These are phyloP conservation scores for Arctium minus DNA, from an alignment of 129 eudicot genomes.

Conservation along the genomic window DNA sequence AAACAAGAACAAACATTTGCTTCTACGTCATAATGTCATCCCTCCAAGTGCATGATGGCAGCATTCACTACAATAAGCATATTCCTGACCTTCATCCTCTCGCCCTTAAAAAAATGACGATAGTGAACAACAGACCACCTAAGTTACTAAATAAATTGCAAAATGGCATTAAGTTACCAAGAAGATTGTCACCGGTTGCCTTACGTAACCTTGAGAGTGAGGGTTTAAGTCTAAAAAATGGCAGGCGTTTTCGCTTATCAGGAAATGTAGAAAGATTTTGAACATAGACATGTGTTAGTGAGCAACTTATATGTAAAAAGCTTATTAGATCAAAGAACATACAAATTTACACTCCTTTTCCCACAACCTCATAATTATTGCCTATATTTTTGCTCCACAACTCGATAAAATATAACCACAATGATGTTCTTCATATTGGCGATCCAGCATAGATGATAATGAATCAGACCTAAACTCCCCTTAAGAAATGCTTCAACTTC, in stretches of 20 bases:
- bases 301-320: background rate
- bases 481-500: background rate
- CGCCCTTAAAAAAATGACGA: no score
- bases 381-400: background rate
- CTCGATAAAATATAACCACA: background rate
- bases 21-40: background rate
- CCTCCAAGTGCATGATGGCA: background rate
- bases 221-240: background rate
- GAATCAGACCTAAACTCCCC: conserved; percentile 6
- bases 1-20: background rate
- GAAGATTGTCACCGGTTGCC: background rate
- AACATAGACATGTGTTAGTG: background rate
- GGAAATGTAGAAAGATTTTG: background rate
- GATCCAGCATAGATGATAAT: background rate
- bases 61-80: background rate
- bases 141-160: conserved; percentile 1
- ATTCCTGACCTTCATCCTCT: background rate
- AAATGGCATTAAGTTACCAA: background rate
- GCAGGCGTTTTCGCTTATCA: background rate
- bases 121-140: background rate
- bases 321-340: background rate
- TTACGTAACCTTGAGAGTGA: background rate
- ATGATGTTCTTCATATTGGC: background rate
- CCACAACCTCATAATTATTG: background rate
- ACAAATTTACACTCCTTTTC: background rate